These are phyloP conservation scores for Detonula confervacea DNA, from an alignment of 352 stramenopile species.

Conservation along the genomic window DNA sequence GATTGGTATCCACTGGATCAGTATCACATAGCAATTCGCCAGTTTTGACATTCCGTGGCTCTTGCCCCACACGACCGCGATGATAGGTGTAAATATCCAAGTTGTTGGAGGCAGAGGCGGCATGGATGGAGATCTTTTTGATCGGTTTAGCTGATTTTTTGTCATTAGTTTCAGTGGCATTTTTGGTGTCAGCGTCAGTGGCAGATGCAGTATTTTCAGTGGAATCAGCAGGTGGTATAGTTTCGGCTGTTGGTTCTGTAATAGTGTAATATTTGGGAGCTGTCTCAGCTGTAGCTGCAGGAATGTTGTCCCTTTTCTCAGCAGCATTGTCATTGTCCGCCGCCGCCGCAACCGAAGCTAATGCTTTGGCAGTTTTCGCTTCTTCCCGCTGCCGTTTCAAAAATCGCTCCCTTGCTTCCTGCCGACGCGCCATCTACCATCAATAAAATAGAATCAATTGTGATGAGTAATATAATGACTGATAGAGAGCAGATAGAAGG, in stretches of 20 bases:
- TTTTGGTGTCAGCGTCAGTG: neutral
- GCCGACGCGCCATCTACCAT: slow-evolving; percentile 30
- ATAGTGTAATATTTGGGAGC: slow-evolving; percentile 26
- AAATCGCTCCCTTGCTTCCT: slow-evolving; percentile 26
- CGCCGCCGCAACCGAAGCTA: neutral
- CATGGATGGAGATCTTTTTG: slow-evolving; percentile 17
- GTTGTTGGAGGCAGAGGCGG: neutral
- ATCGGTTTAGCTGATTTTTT: slow-evolving; percentile 12
- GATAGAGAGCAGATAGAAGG: too few relatives aligned
- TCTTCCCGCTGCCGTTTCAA: slow-evolving; percentile 21
- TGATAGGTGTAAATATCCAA: slow-evolving; percentile 70
- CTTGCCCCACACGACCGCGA: slow-evolving; percentile 67
- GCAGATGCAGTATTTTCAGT: neutral
- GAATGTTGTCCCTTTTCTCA: too few relatives aligned
- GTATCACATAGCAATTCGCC: slow-evolving; percentile 67
- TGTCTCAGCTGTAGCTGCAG: too few relatives aligned
- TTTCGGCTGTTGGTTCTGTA: neutral
- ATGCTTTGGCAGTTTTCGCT: too few relatives aligned
- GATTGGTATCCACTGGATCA: slow-evolving; percentile 70
- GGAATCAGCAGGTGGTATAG: neutral
- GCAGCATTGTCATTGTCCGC: neutral
- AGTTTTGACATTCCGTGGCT: slow-evolving; percentile 57
- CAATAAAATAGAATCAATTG: neutral
- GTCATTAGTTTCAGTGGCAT: slow-evolving; percentile 4
- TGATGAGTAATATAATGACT: too few relatives aligned